Percentiles rank a stretch among this genome's conserved stretches.
Conservation (phyloP, 805 yeast species). For the Yarrowia yakushimensis region DNA sequence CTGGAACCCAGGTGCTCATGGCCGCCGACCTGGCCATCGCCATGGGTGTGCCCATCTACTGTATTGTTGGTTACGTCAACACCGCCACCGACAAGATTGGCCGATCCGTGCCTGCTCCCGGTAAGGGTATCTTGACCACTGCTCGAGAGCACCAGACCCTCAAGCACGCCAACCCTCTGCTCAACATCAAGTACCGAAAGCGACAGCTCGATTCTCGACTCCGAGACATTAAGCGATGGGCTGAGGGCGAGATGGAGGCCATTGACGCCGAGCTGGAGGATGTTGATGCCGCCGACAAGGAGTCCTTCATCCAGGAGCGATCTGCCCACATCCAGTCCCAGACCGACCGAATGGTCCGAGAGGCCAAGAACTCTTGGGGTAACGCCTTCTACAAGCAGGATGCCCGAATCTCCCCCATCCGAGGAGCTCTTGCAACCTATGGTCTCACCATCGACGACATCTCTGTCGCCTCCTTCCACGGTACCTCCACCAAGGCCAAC, state of each 20-base stretch:
- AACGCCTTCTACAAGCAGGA: constrained; percentile 88
- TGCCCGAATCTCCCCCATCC: constrained; percentile 91
- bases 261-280: constrained; percentile 67
- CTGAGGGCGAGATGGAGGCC: constrained; percentile 70
- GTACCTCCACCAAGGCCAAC: constrained; percentile 97
- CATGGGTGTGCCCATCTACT: constrained; percentile 99
- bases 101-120: constrained; percentile 99
- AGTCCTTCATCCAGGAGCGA: constrained; percentile 69
- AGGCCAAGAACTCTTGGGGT: constrained; percentile 93
- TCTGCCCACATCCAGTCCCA: constrained; percentile 83
- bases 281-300: constrained; percentile 48
- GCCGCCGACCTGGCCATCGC: constrained; percentile 86
- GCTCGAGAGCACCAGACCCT: constrained; percentile 87
- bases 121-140: constrained; percentile 97
- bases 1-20: constrained; percentile 97
- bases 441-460: constrained; percentile 91
- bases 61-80: constrained; percentile 88
- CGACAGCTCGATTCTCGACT: constrained; percentile 83
- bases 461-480: constrained; percentile 97
- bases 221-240: constrained; percentile 76
- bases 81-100: constrained; percentile 99
- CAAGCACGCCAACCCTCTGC: constrained; percentile 73
- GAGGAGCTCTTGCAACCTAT: constrained; percentile 95
- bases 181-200: constrained; percentile 88
- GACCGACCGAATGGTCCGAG: constrained; percentile 76